Base-by-base conservation (phyloP, 2,329 filamentous ascomycete species). In the Cadophora gregata region DNA sequence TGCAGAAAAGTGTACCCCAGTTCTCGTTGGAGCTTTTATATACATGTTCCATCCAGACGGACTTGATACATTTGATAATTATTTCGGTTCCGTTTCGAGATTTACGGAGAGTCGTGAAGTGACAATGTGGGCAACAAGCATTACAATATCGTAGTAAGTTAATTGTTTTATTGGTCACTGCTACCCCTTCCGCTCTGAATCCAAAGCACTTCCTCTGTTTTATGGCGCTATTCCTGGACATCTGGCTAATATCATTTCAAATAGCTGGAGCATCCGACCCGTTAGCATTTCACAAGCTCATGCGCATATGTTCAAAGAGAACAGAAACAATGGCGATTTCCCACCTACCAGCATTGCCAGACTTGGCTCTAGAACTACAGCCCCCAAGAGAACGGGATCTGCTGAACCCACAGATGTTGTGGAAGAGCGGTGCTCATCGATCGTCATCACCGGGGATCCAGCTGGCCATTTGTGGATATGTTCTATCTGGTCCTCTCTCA, bases 21-120 rank as follows among this genome's bases (percentile, higher is more conserved):
- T 53, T 8, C 42, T 73, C 12, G 66, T 73, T 8, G 63, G 60
- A 45, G 56, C 66, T 1, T 72, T 73, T 25, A 66, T 73, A 5
- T 71, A 69, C 31, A 62, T 73, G 21, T 73, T 69, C 67, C 71
- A 73, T 66, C 65, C 69, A 0, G 70, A 73, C 31, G 65, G 66
- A 25, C 53, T 73, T 21, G 71, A 71, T 42, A 67, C 71, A 1
- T 65, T 72, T n/a, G 70, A 73, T 33, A 67, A 61, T 31, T 71
- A 73, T 60, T 70, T 73, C 55, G 65, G 65, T 7, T 31, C 63
- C 14, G 62, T 68, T 0, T 70, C 71, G 12, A 29, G 60, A 7
- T 73, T 69, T 36, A 42, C 61, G 2, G 65, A 72, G 8, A 65
- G 38, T 27, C 47, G 66, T 33, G 69, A 68, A 50, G 38, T 45